Percentiles rank a stretch among this genome's conserved stretches.
Evolutionary conservation across 148 eudicot genomes (phyloP).

Genomic region (Spergularia marina): DNA sequence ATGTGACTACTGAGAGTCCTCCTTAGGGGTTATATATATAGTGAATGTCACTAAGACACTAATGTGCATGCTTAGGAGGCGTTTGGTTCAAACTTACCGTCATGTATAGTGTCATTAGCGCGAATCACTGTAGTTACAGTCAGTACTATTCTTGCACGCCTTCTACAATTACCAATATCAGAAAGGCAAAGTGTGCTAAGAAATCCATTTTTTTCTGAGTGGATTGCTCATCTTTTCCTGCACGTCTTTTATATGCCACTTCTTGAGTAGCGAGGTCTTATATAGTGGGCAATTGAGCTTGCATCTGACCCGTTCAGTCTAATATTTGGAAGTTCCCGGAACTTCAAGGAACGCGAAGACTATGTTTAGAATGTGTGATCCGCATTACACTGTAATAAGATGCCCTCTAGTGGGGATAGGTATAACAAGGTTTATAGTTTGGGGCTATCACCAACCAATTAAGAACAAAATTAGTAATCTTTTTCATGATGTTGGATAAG

Average conservation of each 20-base stretch:
- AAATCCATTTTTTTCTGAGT: neutral
- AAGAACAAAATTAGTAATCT: too few relatives aligned
- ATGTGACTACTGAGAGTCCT: neutral
- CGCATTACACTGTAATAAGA: neutral
- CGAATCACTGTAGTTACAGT: neutral
- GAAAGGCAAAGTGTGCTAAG: neutral
- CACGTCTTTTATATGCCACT: slow-evolving; percentile 3
- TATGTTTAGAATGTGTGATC: neutral
- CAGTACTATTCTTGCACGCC: neutral
- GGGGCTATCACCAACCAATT: too few relatives aligned
- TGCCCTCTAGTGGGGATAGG: too few relatives aligned
- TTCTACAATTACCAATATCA: slow-evolving; percentile 7
- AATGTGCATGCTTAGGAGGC: neutral
- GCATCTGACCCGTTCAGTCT: neutral
- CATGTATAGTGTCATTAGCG: too few relatives aligned
- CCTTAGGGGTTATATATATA: neutral
- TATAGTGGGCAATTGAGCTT: neutral
- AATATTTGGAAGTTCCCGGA: neutral
- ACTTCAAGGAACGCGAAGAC: neutral
- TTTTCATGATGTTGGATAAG: too few relatives aligned
- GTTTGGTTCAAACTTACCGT: too few relatives aligned
- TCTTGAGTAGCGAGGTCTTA: neutral
- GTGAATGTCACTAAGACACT: neutral
- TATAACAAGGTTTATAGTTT: too few relatives aligned
- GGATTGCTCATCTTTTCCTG: neutral